These are phyloP conservation scores for Mycena albidolilacea DNA, from an alignment of 768 basidiomycete genomes.

Conservation along the genomic window DNA sequence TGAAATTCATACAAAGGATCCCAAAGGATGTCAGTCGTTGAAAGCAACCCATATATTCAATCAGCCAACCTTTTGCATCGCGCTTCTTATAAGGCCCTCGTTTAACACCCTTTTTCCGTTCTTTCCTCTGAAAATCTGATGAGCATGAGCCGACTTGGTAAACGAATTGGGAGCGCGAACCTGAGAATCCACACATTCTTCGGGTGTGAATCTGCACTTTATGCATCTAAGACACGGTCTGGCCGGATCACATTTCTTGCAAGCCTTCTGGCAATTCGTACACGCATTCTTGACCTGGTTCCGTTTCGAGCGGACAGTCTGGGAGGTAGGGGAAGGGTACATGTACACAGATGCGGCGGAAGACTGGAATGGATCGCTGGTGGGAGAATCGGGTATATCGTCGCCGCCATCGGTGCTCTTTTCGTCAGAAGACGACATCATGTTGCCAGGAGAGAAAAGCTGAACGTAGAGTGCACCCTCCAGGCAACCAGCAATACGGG, in stretches of 20 bases:
- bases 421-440: conserved; percentile 52
- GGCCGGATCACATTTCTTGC: conserved; percentile 91
- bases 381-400: conserved; percentile 41
- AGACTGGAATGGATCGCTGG: conserved; percentile 52
- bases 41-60: not conserved
- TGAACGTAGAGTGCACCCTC: not conserved
- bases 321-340: conserved; percentile 67
- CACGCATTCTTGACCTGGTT: conserved; percentile 94
- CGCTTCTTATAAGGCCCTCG: conserved; percentile 79
- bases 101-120: conserved; percentile 76
- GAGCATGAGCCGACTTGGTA: conserved; percentile 43
- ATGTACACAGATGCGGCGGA: conserved; percentile 76
- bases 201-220: conserved; percentile 81
- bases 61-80: conserved; percentile 69
- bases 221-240: conserved; percentile 94
- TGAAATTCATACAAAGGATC: not conserved
- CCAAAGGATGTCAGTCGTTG: not conserved
- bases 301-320: conserved; percentile 51
- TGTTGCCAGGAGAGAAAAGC: conserved; percentile 35
- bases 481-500: not conserved
- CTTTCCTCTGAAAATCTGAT: conserved; percentile 63
- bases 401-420: conserved; percentile 50
- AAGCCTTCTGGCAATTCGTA: conserved; percentile 91
- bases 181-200: conserved; percentile 89
- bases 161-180: not conserved